Conservation (phyloP, 2,329 filamentous ascomycete species). For the Xylaria sp. region DNA sequence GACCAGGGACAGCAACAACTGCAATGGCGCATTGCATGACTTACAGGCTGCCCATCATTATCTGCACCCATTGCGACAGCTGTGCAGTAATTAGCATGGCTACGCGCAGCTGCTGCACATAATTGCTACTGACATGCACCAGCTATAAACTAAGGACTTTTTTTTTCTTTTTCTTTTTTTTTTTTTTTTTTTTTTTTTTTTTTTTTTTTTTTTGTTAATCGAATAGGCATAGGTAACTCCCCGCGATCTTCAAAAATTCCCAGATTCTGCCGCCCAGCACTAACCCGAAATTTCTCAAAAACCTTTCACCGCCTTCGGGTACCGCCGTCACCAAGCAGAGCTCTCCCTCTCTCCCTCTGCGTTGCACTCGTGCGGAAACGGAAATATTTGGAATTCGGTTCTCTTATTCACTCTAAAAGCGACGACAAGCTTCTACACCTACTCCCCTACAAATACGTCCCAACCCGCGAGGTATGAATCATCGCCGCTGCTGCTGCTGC, state of each 20-base stretch:
- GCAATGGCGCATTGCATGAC: background rate
- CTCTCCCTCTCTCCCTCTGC: no score
- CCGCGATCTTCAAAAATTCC: slow-evolving; percentile 26
- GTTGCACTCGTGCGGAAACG: slow-evolving; percentile 13
- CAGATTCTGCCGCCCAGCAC: slow-evolving; percentile 25
- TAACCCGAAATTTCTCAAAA: slow-evolving; percentile 19
- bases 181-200: no score
- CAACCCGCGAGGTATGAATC: slow-evolving; percentile 19
- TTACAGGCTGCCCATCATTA: slow-evolving; percentile 20
- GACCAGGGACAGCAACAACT: slow-evolving; percentile 1
- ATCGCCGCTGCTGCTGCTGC: slow-evolving; percentile 1
- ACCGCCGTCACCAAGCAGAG: slow-evolving; percentile 8
- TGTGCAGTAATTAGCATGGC: slow-evolving; percentile 26
- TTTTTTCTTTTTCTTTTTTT: no score
- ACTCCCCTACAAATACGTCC: slow-evolving; percentile 2
- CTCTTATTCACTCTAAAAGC: slow-evolving; percentile 2
- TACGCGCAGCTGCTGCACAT: slow-evolving; percentile 4
- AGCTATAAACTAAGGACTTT: slow-evolving; percentile 19
- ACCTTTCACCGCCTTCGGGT: slow-evolving; percentile 28
- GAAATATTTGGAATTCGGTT: background rate
- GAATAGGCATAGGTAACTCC: slow-evolving; percentile 30
- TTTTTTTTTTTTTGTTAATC: no score
- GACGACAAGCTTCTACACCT: slow-evolving; percentile 12
- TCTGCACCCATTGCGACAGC: slow-evolving; percentile 34
- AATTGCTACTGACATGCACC: background rate